Percentiles rank a stretch among this genome's conserved stretches.
Evolutionary conservation across 2,329 filamentous ascomycete species (phyloP).

Genomic region (Sporothrix variecibatus): DNA sequence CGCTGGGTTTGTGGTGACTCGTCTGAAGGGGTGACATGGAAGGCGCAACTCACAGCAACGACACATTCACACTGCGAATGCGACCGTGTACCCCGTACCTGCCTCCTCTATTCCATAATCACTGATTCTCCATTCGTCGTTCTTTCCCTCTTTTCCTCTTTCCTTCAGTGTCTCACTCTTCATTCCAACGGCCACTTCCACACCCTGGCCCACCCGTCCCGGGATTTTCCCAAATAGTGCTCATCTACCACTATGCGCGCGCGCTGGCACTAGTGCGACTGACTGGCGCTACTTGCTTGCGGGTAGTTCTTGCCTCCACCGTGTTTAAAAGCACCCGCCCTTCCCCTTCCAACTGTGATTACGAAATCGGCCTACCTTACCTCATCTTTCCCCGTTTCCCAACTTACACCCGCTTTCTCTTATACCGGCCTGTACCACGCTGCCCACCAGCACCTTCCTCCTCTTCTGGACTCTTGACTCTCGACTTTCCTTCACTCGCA

Average conservation of each 20-base stretch:
- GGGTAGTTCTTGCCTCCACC: constrained; percentile 14
- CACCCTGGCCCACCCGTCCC: constrained; percentile 6
- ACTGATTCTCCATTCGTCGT: not conserved
- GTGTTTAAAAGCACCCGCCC: constrained; percentile 29
- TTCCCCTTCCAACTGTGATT: constrained; percentile 28
- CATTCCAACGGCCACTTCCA: constrained; percentile 15
- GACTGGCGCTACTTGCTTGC: constrained; percentile 11
- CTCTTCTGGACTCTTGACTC: constrained; percentile 7
- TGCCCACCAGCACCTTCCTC: constrained; percentile 17
- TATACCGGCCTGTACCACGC: constrained; percentile 11
- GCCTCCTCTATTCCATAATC: not conserved
- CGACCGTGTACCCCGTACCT: not conserved
- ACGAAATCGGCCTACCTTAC: constrained; percentile 33
- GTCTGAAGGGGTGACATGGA: not conserved
- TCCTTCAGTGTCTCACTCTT: constrained; percentile 14
- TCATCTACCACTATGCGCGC: constrained; percentile 12
- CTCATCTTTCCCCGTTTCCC: constrained; percentile 29
- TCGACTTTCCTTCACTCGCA: not conserved
- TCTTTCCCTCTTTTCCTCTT: not conserved
- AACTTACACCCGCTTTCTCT: constrained; percentile 27
- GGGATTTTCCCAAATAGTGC: constrained; percentile 18
- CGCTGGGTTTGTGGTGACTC: not conserved
- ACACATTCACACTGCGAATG: not conserved
- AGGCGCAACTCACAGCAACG: not conserved
- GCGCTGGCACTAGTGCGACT: constrained; percentile 22